These are phyloP conservation scores for Nicotiana sylvestris DNA, from an alignment of 257 asterid genomes.

Conservation along the genomic window DNA sequence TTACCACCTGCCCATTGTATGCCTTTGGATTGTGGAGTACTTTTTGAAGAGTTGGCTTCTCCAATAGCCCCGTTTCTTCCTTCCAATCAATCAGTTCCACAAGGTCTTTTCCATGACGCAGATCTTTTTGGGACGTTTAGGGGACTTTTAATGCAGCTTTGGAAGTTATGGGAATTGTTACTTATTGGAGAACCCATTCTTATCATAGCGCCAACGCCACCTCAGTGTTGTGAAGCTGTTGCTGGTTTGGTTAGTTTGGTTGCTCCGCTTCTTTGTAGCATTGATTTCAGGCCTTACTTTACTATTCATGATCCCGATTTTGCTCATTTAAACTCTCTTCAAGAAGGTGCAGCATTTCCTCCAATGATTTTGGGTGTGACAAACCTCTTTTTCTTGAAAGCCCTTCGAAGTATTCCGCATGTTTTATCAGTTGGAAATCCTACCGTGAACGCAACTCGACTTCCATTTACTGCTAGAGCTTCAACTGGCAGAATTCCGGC, in stretches of 20 bases:
- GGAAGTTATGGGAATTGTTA: constrained; percentile 94
- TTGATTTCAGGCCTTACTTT: constrained; percentile 94
- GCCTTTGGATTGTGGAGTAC: constrained; percentile 69
- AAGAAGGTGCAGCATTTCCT: constrained; percentile 66
- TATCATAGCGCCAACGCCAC: constrained; percentile 88
- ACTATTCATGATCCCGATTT: constrained; percentile 95
- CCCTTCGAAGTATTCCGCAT: constrained; percentile 87
- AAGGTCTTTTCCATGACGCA: constrained; percentile 93
- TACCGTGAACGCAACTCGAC: constrained; percentile 49
- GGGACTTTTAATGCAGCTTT: constrained; percentile 84
- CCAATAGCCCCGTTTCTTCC: constrained; percentile 94
- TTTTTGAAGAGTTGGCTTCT: constrained; percentile 84
- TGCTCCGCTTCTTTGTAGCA: constrained; percentile 86
- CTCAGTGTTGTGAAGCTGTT: constrained; percentile 96
- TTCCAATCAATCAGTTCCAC: constrained; percentile 74
- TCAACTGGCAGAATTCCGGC: constrained; percentile 41
- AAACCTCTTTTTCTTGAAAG: constrained; percentile 85
- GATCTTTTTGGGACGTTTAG: constrained; percentile 90
- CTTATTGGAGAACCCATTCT: constrained; percentile 92
- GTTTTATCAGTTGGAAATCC: constrained; percentile 91
- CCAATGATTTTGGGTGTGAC: constrained; percentile 93
- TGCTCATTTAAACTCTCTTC: constrained; percentile 67
- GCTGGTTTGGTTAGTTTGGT: constrained; percentile 86
- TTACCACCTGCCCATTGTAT: constrained; percentile 93
- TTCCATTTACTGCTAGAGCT: constrained; percentile 44